Evolutionary conservation across 257 asterid species (phyloP).

Genomic region (Asclepias syriaca): DNA sequence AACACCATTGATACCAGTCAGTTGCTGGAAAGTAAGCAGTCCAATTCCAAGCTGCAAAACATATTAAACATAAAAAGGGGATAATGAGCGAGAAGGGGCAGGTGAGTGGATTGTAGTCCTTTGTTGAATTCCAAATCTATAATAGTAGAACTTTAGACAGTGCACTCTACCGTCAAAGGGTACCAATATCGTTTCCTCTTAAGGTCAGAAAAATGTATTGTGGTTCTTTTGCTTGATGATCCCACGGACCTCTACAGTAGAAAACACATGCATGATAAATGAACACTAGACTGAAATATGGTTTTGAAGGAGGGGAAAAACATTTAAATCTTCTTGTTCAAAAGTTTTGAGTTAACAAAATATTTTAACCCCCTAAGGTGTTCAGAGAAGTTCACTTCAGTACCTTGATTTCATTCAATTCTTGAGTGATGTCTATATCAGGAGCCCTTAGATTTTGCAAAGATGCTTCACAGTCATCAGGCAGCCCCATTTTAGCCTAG

Average conservation of each 20-base stretch:
- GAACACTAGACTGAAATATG: conserved; percentile 3
- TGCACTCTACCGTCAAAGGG: conserved; percentile 64
- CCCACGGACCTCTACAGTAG: conserved; percentile 63
- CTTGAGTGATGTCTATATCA: conserved; percentile 67
- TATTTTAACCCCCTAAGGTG: background rate
- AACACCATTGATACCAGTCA: conserved; percentile 78
- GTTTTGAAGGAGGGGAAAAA: background rate
- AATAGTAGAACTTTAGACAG: conserved; percentile 5
- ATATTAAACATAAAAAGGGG: conserved; percentile 5
- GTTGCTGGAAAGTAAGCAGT: conserved; percentile 77
- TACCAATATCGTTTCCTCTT: conserved; percentile 68
- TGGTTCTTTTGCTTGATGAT: conserved; percentile 61
- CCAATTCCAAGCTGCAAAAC: conserved; percentile 71
- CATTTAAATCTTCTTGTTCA: background rate
- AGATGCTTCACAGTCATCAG: conserved; percentile 72
- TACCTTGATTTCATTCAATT: conserved; percentile 88
- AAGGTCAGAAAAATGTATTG: conserved; percentile 68
- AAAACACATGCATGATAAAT: conserved; percentile 16
- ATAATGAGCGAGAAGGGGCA: background rate
- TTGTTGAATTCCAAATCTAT: background rate
- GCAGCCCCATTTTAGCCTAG: conserved; percentile 79
- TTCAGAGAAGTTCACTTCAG: background rate
- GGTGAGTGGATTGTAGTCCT: no score
- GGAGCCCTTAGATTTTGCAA: conserved; percentile 85
- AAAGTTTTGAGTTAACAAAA: background rate